Percentiles rank a stretch among this genome's conserved stretches.
These are phyloP conservation scores for Solanum piurae DNA, from an alignment of 257 asterid species.

Conservation along the genomic window DNA sequence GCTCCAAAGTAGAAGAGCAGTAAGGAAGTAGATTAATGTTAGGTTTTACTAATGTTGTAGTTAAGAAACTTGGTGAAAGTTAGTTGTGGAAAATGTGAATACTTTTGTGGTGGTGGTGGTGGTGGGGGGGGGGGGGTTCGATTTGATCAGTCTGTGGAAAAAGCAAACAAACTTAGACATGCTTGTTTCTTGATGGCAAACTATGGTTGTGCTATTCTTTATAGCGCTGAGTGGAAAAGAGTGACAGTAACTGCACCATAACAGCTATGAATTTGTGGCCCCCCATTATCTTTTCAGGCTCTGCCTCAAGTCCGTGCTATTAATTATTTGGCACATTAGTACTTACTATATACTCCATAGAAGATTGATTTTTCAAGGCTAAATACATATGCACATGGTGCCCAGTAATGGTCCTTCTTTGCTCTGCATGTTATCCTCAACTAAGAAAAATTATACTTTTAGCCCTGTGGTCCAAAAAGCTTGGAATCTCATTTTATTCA, in stretches of 20 bases:
- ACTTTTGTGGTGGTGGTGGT: too few relatives aligned
- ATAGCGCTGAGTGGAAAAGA: neutral
- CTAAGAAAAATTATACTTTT: neutral
- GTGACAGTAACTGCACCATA: neutral
- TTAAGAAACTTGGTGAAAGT: neutral
- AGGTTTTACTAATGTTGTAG: neutral
- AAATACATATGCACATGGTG: neutral
- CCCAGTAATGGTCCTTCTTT: neutral
- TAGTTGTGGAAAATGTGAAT: constrained; percentile 20
- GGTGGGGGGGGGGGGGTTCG: neutral
- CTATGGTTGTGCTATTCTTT: neutral
- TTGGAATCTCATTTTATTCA: neutral
- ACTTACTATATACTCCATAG: neutral
- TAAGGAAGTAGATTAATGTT: constrained; percentile 7
- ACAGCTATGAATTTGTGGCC: neutral
- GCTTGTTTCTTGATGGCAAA: constrained; percentile 27
- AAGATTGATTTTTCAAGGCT: neutral
- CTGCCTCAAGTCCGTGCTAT: neutral
- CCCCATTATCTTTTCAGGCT: neutral
- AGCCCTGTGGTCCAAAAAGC: neutral
- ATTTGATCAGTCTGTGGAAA: neutral
- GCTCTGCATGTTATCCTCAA: neutral
- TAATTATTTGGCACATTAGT: neutral
- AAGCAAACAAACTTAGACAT: constrained; percentile 8
- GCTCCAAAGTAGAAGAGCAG: neutral